Evolutionary conservation across 768 basidiomycete genomes (phyloP).

Genomic region (Agaricus blazei): DNA sequence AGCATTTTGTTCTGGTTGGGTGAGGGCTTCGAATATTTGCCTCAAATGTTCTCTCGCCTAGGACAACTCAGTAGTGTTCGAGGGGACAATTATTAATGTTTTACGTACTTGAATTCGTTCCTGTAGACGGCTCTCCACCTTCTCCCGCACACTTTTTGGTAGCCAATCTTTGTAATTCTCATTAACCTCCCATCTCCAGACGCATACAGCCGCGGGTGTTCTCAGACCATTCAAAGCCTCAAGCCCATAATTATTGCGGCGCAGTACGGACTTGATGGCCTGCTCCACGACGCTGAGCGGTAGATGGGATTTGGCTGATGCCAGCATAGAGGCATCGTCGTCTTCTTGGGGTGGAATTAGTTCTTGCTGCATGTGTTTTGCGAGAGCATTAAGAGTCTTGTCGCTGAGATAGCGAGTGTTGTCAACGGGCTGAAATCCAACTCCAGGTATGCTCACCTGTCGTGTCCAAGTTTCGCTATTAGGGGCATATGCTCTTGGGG

Average conservation of each 20-base stretch:
- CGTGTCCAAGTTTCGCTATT: constrained; percentile 78
- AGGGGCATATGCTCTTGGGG: constrained; percentile 69
- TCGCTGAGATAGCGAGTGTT: constrained; percentile 45
- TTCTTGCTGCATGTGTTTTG: constrained; percentile 65
- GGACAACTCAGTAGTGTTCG: not conserved
- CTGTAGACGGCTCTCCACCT: constrained; percentile 49
- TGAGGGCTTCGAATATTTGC: constrained; percentile 48
- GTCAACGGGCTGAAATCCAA: not conserved
- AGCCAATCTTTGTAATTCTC: constrained; percentile 54
- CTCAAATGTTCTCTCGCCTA: constrained; percentile 60
- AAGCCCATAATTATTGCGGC: constrained; percentile 78
- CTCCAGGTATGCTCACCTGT: constrained; percentile 54
- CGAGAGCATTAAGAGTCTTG: constrained; percentile 56
- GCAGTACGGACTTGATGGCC: constrained; percentile 58
- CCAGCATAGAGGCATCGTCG: constrained; percentile 37
- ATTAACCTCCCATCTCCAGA: constrained; percentile 88
- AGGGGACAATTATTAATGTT: not conserved
- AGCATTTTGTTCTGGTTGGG: constrained; percentile 49
- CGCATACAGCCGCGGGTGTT: constrained; percentile 55
- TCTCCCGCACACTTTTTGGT: constrained; percentile 61
- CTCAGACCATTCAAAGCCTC: constrained; percentile 47
- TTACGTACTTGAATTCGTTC: constrained; percentile 62
- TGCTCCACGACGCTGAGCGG: constrained; percentile 55
- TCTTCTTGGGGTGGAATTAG: constrained; percentile 63
- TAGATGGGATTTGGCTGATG: constrained; percentile 32